A percentile compares a stretch with the other conserved stretches of the same genome.
Conservation (phyloP, 169 alveolate genomes). For the Eimeria maxima region DNA sequence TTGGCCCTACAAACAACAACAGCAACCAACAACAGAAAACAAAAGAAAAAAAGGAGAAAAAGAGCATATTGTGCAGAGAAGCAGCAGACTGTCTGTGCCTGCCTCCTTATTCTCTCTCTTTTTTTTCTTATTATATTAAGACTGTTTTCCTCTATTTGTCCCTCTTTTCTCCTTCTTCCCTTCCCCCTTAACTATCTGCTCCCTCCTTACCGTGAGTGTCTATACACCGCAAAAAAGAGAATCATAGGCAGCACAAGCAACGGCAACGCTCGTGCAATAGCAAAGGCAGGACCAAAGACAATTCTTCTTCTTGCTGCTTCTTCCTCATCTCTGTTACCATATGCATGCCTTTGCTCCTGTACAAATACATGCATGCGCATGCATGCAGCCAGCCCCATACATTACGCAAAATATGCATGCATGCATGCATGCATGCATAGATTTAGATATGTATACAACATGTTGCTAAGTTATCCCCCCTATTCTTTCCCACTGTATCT, state of each 20-base stretch:
- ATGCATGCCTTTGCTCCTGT: constrained; percentile 15
- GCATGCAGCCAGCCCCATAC: background rate
- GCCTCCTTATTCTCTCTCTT: too few relatives aligned
- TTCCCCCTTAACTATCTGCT: background rate
- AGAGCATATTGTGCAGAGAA: too few relatives aligned
- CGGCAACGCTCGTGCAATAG: constrained; percentile 25
- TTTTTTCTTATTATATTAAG: too few relatives aligned
- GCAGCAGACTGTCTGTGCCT: too few relatives aligned
- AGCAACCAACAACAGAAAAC: background rate
- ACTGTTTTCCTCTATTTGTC: too few relatives aligned
- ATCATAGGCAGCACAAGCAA: constrained; percentile 38
- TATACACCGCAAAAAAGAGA: constrained; percentile 1
- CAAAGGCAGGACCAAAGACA: background rate
- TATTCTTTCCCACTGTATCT: too few relatives aligned
- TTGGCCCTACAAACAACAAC: background rate
- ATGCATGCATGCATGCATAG: background rate
- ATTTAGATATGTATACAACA: background rate
- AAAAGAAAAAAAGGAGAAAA: too few relatives aligned
- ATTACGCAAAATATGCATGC: background rate
- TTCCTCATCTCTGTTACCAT: background rate
- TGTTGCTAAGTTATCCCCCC: too few relatives aligned
- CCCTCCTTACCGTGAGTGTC: background rate
- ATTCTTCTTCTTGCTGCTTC: background rate
- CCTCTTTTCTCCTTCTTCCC: background rate
- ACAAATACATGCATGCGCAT: background rate